Evolutionary conservation across 2,329 filamentous ascomycete genomes (phyloP).

Genomic region (Aspergillus ibericus): DNA sequence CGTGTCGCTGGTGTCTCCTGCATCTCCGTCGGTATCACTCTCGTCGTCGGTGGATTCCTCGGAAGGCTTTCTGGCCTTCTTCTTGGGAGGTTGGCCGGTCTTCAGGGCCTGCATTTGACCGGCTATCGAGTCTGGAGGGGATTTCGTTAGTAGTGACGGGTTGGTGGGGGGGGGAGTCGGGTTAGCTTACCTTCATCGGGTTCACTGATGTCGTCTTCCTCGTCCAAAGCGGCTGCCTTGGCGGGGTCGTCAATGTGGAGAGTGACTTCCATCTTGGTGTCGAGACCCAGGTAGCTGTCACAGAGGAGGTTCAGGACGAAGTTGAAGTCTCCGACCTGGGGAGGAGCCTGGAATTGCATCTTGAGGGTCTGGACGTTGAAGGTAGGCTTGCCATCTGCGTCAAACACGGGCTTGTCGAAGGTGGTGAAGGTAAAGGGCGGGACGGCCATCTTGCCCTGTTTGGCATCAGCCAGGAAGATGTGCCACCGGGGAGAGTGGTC

Average conservation of each 20-base stretch:
- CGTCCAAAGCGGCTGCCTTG: constrained; percentile 76
- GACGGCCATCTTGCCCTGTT: constrained; percentile 93
- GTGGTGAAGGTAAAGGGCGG: constrained; percentile 92
- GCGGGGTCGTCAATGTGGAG: constrained; percentile 84
- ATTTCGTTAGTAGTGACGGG: constrained; percentile 14
- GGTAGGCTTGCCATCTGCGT: constrained; percentile 77
- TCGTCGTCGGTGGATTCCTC: constrained; percentile 64
- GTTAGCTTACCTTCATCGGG: constrained; percentile 84
- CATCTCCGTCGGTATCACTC: constrained; percentile 65
- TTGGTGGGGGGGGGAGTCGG: constrained; percentile 11
- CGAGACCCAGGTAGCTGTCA: constrained; percentile 92
- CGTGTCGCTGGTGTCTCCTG: constrained; percentile 57
- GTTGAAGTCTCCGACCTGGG: constrained; percentile 86
- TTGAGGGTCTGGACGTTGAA: constrained; percentile 95
- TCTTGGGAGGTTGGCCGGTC: constrained; percentile 61
- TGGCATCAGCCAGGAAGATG: constrained; percentile 89
- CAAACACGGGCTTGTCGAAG: constrained; percentile 87
- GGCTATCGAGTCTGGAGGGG: constrained; percentile 71
- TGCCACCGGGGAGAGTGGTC: constrained; percentile 92
- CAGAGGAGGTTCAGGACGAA: constrained; percentile 94
- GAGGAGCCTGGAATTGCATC: constrained; percentile 93
- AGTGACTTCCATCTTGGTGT: constrained; percentile 86
- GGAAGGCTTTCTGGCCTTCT: constrained; percentile 55
- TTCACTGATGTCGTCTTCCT: constrained; percentile 94
- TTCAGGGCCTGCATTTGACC: constrained; percentile 89